These are phyloP conservation scores for Boletellus ananiceps DNA, from an alignment of 768 basidiomycete species.

Conservation along the genomic window DNA sequence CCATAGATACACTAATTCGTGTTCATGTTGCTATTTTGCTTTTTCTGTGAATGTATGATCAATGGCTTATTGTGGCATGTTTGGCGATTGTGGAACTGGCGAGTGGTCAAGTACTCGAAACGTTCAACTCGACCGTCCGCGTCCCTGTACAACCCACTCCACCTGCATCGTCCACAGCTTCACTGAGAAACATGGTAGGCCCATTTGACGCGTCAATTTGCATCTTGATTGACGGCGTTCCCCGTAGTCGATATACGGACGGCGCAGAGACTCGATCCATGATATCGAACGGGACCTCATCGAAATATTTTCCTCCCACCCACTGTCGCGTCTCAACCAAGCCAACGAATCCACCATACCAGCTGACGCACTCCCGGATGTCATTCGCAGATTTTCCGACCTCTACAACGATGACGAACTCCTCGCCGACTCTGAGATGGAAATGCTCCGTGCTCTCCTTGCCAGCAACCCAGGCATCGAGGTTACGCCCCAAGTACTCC, in stretches of 20 bases:
- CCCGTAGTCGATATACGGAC: conserved; percentile 39
- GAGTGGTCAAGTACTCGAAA: conserved; percentile 1
- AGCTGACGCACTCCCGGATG: conserved; percentile 64
- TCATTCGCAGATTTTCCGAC: conserved; percentile 60
- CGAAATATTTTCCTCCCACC: conserved; percentile 63
- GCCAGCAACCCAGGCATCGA: conserved; percentile 57
- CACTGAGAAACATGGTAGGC: conserved; percentile 23
- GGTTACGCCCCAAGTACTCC: conserved; percentile 62
- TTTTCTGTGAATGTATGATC: not conserved
- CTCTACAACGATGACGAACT: conserved; percentile 58
- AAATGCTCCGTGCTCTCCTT: conserved; percentile 54
- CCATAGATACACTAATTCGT: not conserved
- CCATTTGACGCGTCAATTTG: conserved; percentile 8
- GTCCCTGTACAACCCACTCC: conserved; percentile 5
- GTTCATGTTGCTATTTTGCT: not conserved
- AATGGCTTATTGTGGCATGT: conserved; percentile 14
- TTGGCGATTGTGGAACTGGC: conserved; percentile 19
- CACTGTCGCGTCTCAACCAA: conserved; percentile 53
- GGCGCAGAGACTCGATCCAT: conserved; percentile 65
- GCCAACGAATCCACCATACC: conserved; percentile 63
- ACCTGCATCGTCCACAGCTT: conserved; percentile 3
- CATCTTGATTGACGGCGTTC: not conserved
- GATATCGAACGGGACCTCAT: conserved; percentile 68
- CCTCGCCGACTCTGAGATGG: conserved; percentile 59
- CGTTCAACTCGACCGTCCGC: conserved; percentile 5